phyloP scores from a whole-genome alignment of 2,329 filamentous ascomycete species.

The Sporothrix euskadiensis region DNA sequence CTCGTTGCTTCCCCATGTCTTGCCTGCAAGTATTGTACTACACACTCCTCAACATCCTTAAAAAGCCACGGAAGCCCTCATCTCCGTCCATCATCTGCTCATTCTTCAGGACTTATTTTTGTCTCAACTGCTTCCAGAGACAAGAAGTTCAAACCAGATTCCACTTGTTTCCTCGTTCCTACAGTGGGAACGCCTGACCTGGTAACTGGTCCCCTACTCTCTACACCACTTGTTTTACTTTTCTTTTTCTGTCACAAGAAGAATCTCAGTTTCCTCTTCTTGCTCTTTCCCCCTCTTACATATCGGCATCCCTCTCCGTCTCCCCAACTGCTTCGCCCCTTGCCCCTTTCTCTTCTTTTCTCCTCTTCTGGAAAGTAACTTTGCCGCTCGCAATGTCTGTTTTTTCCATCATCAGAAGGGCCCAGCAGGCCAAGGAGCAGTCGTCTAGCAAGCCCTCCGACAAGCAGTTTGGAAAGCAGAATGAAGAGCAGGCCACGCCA shows the following conservation, averaged over 20 bases:
- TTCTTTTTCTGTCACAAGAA: neutral
- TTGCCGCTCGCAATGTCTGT: conserved; percentile 52
- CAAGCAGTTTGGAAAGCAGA: conserved; percentile 51
- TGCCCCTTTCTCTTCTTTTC: neutral
- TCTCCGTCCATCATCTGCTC: neutral
- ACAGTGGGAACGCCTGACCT: neutral
- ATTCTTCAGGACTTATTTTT: neutral
- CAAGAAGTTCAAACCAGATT: neutral
- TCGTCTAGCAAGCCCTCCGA: conserved; percentile 40
- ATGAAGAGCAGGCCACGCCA: conserved; percentile 40
- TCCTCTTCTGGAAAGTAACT: neutral
- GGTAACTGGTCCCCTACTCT: neutral
- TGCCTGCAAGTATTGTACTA: neutral
- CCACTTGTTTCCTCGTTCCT: neutral
- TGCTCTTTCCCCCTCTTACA: too few relatives aligned
- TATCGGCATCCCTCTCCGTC: neutral
- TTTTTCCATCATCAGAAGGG: conserved; percentile 55
- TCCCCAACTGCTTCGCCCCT: neutral
- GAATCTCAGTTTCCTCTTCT: neutral
- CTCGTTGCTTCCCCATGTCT: neutral
- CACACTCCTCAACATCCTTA: neutral
- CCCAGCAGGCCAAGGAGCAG: conserved; percentile 56
- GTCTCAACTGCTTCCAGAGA: neutral
- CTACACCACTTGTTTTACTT: neutral
- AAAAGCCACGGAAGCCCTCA: neutral